Base-by-base conservation (phyloP, 352 stramenopile species). In the Aphanomyces invadans region DNA sequence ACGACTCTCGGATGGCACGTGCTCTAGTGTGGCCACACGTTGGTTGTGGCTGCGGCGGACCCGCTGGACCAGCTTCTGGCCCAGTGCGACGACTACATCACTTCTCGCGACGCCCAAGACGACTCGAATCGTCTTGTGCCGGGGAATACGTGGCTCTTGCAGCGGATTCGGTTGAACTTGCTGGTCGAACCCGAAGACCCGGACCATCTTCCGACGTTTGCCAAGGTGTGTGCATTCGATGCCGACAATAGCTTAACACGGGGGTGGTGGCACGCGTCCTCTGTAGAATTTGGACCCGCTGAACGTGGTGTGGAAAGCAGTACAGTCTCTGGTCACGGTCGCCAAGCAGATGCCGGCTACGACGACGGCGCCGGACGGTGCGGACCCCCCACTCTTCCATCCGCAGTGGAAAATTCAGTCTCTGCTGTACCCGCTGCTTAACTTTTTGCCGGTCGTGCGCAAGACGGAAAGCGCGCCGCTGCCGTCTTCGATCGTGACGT, bases 71-170 rank as follows among this genome's bases (percentile, higher is more conserved):
- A 76, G 36, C 70, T 92, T 33, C 56, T 90, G 15, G 88, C 75
- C 60, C 79, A 81, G 28, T 90, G 79, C 71, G 76, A 79, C 53
- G 80, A 87, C 53, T 92, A 90, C 72, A 76, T 89, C 5, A 73
- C 70, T 21, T 78, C 78, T 53, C 78, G 81, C 4, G 80, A 89
- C 45, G 75, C 86, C 25, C 79, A 73, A 51, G 1, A 68, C 73
- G 39, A 71, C 66, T 44, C 62, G 75, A 11, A 26, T 9, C 55
- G 32, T 25, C 38, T 52, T 38, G 55, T 64, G 0, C 75, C 80
- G 12, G 45, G 74, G 28, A 76, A 78, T 21, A 87, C 75, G 12
- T 92, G 84, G 84, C 71, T 87, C n/a, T 76, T 83, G 48, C 76
- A 81, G 39, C 81, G 84, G 1, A 63, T 92, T 59, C 81, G 83